Conservation (phyloP, 306 rosid genomes). For the Quercus aquifolioides region DNA sequence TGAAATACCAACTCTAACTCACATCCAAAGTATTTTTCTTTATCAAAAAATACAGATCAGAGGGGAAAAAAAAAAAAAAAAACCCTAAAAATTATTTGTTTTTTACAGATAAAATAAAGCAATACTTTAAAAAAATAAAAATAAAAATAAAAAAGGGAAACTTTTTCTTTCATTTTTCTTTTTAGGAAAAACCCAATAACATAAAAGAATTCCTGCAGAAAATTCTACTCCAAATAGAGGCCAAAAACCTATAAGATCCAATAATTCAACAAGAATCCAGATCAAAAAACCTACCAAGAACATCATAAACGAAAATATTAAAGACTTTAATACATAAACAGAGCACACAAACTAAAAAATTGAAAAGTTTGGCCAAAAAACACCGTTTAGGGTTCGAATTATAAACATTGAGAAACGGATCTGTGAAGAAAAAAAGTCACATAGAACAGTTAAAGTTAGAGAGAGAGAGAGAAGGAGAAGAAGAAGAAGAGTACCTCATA, state of each 20-base stretch:
- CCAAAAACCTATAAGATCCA: background rate
- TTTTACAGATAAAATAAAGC: background rate
- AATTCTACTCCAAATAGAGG: background rate
- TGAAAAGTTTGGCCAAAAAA: background rate
- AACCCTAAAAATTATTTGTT: background rate
- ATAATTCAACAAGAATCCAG: background rate
- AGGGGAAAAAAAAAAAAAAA: background rate
- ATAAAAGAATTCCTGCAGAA: background rate
- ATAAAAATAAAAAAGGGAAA: background rate
- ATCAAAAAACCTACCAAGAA: background rate
- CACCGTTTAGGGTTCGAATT: background rate
- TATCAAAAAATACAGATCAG: conserved; percentile 4
- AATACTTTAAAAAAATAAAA: too few relatives aligned
- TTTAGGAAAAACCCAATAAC: background rate
- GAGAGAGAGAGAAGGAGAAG: background rate
- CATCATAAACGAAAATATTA: background rate
- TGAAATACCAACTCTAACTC: background rate
- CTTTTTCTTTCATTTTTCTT: background rate
- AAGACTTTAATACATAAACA: background rate
- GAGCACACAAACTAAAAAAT: background rate
- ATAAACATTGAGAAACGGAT: conserved; percentile 24
- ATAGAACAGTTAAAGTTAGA: background rate
- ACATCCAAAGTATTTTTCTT: background rate
- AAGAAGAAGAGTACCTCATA: conserved; percentile 64
- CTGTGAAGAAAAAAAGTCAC: conserved; percentile 9